Conservation (phyloP, 2,329 filamentous ascomycete genomes). For the Aspergillus ochraceus region DNA sequence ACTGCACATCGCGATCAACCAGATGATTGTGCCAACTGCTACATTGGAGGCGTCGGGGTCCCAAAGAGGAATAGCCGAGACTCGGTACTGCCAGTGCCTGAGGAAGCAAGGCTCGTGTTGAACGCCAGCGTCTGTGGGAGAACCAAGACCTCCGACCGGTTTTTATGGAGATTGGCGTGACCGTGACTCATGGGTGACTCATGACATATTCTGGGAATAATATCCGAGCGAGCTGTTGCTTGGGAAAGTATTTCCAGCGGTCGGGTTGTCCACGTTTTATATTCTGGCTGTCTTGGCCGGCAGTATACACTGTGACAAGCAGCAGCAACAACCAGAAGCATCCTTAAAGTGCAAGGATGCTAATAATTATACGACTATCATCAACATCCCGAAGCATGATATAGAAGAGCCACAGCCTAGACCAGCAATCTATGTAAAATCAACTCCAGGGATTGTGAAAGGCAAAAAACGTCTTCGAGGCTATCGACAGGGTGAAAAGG, state of each 20-base stretch:
- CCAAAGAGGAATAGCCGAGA: slow-evolving; percentile 22
- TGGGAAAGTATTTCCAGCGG: background rate
- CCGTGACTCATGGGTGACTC: slow-evolving; percentile 1
- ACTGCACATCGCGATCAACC: background rate
- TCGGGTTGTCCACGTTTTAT: background rate
- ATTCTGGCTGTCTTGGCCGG: too few species aligned
- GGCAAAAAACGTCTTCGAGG: too few species aligned
- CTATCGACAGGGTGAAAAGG: too few species aligned
- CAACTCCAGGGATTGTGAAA: too few species aligned
- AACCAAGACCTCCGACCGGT: background rate
- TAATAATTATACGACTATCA: too few species aligned
- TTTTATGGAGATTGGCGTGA: background rate
- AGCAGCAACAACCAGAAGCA: too few species aligned
- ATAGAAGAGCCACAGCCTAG: too few species aligned
- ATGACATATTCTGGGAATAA: background rate
- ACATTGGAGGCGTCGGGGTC: slow-evolving; percentile 20
- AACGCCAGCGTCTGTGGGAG: background rate
- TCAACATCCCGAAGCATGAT: too few species aligned
- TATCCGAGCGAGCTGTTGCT: background rate
- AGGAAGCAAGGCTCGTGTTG: slow-evolving; percentile 7
- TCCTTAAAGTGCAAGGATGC: too few species aligned
- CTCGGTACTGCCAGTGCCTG: slow-evolving; percentile 11
- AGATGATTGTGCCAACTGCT: background rate
- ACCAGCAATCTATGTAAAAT: too few species aligned
- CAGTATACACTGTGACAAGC: too few species aligned